Base-by-base conservation (phyloP, 306 rosid genomes). In the Prunus davidiana region DNA sequence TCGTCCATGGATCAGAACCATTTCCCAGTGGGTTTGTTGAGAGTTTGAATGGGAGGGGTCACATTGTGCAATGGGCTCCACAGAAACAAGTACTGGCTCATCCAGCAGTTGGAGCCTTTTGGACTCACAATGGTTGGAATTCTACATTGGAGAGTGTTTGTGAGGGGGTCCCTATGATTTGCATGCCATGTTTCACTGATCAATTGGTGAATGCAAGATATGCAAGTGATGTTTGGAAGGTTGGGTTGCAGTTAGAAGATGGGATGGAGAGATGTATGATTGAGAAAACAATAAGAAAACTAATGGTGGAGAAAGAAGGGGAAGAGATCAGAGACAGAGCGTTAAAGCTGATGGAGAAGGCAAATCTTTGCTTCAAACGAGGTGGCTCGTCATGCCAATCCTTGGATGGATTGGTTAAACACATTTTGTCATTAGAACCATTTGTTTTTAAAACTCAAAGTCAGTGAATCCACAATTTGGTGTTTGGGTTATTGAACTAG, bases 151-250 rank as follows among this genome's bases (percentile, higher is more conserved):
- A 89, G 79, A 87, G 96, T 60, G 69, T 89, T 38, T 83, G 88
- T 24, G 94, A 87, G 58, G 96, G 96, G 32, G 83, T 90, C 24
- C 97, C 97, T 10, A 90, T 90, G 96, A 84, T 92, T 45, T 88
- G 96, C 25, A 67, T 38, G 73, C 96, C 94, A 24, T 67, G 82
- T 43, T 90, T 87, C 73, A 46, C 41, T 0, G 97, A 90, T 74
- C 94, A 93, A 64, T 77, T 45, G 76, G 82, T 86, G 15, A 93
- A 87, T 41, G 90, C 90, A 6, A 90, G 86, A 62, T 86, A 76
- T 69, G 93, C 77, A 2, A 86, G 84, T 68, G 67, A 86, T 49
- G 94, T 86, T 64, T 93, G 92, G 94, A 82, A 79, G 67, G 81
- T 87, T 38, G 94, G 94, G 5, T 30, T 89, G 82, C 66, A 64